Evolutionary conservation across 2,329 filamentous ascomycete genomes (phyloP), one percentile per base, ranked within the genome.

Genomic region (Colletotrichum sp.): DNA sequence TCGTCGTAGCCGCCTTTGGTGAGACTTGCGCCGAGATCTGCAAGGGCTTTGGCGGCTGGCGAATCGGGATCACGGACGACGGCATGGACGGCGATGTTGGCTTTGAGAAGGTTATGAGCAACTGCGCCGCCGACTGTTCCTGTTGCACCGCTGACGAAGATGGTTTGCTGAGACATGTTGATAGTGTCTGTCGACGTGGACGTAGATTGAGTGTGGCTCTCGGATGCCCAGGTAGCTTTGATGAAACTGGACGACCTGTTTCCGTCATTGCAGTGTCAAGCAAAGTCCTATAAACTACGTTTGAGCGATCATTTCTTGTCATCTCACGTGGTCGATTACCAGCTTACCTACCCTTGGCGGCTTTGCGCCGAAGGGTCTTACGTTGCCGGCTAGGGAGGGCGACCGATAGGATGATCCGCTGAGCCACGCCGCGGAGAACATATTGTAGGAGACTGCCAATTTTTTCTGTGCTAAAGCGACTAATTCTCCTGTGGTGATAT

Each of bases 71-170:
- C 72, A 19, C 87, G 83, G n/a, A 79, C 79, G 9, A 85, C 81
- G 52, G 84, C 81, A 63, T 80, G 71, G 34, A 85, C 79, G n/a
- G 77, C 68, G 78, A 81, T 79, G 36, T 78, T 78, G 6, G 81
- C 71, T 9, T 79, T 77, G 30, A 81, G 82, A 34, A 88, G 85
- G 49, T 82, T 78, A 34, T 81, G 80, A 68, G 83, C 81, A 30
- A 87, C 74, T 12, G 84, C 81, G 6, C 81, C 81, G 63, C 87
- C 87, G 75, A 87, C 85, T 55, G 76, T 82, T 32, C 87, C 86
- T 2, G 87, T 88, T 8, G 84, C 85, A 67, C 82, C 83, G 72
- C 80, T 81, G 74, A 88, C 82, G 77, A 87, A 88, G n/a, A 76
- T 64, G 4, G 57, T 63, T 32, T 59, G 29, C 8, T 34, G 59